Evolutionary conservation across 768 basidiomycete genomes (phyloP), one percentile per base, ranked within the genome.

Genomic region (Psilocybe cubensis): DNA sequence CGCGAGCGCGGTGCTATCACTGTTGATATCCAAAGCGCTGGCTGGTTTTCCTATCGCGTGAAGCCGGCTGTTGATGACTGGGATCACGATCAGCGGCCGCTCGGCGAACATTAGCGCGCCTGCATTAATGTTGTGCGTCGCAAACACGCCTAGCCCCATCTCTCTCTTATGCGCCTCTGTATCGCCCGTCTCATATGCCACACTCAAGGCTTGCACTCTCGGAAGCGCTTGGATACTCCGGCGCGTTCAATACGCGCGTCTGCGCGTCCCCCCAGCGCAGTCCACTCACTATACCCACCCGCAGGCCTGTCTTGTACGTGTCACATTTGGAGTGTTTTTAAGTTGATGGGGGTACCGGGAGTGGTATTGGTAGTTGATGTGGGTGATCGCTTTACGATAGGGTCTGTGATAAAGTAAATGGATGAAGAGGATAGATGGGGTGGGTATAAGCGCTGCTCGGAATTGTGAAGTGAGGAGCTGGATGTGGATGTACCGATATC

Each of bases 71-170:
- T 57, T 51, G 1, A 20, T n/a, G n/a, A n/a, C n/a, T 10, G 68
- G 70, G 11, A 50, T 41, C 8, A 78, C 60, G 14, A 78, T 58
- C 40, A 78, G 63, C 2, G 77, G 76, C 4, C 77, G 72, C 47
- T 79, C 78, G 23, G 62, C 62, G 12, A 76, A 59, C 50, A 79
- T 71, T 12, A 75, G 58, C 10, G 74, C 73, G 45, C 72, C 72
- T 3, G 53, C 42, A 25, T 60, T 60, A 49, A 77, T 63, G 24
- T 68, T 51, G 25, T 54, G 41, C 10, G 66, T 70, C 14, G 74
- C 71, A 59, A 76, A 66, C 11, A 57, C 23, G 9, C 56, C 56
- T n/a, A 52, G 11, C 7, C 56, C 50, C 56, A 57, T 57, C 45
- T 40, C 17, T 43, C 44, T 1, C 51, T 53, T 7, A 21, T n/a